These are phyloP conservation scores for Plenodomus biglobosus DNA, from an alignment of 2,329 filamentous ascomycete genomes.

Conservation along the genomic window DNA sequence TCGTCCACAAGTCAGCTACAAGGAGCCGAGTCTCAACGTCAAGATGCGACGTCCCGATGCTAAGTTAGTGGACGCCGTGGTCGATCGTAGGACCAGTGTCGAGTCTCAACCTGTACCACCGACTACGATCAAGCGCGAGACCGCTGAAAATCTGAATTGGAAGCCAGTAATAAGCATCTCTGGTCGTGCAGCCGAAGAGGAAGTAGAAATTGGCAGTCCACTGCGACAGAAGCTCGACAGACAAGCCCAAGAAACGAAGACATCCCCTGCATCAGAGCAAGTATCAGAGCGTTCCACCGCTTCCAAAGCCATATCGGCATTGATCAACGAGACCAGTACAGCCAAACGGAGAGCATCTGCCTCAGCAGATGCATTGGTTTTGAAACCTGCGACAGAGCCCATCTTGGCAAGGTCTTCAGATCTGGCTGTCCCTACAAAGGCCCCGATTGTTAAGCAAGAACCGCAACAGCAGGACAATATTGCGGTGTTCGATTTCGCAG, in stretches of 20 bases:
- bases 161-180: conserved; percentile 27
- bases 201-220: conserved; percentile 38
- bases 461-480: conserved; percentile 29
- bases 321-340: conserved; percentile 35
- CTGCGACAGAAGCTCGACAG: conserved; percentile 40
- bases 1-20: conserved; percentile 52
- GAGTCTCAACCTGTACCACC: conserved; percentile 25
- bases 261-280: conserved; percentile 15
- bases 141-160: conserved; percentile 28
- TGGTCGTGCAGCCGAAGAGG: conserved; percentile 25
- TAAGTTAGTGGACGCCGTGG: conserved; percentile 50
- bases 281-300: conserved; percentile 28
- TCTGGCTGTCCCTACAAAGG: conserved; percentile 3
- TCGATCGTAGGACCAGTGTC: conserved; percentile 29
- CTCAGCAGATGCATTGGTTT: conserved; percentile 1
- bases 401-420: conserved; percentile 4
- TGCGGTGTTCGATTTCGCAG: conserved; percentile 44
- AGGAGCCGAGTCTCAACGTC: conserved; percentile 51
- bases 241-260: conserved; percentile 22
- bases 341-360: conserved; percentile 24
- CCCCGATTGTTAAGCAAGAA: conserved; percentile 14
- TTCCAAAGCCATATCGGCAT: conserved; percentile 38
- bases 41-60: conserved; percentile 55
- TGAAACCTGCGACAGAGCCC: conserved; percentile 7
- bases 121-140: conserved; percentile 34